phyloP scores from a whole-genome alignment of 2,329 filamentous ascomycete species.

The Aspergillus ustus region DNA sequence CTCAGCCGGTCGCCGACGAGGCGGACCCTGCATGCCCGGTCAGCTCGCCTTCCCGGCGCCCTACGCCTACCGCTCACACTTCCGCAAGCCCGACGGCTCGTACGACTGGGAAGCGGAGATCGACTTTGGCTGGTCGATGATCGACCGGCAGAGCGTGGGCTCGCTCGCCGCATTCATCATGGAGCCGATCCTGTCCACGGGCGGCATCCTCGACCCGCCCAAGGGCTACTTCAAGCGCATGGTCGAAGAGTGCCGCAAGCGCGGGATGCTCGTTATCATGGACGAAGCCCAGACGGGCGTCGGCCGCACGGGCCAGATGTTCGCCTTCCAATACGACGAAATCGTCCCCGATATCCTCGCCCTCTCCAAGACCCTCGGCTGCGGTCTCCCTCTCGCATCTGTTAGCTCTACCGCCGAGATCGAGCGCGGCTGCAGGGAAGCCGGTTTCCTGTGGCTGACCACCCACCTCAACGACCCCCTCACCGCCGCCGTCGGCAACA shows the following conservation, averaged over 20 bases:
- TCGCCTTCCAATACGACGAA: conserved; percentile 59
- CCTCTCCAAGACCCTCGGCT: conserved; percentile 65
- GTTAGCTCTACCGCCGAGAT: conserved; percentile 62
- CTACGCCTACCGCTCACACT: conserved; percentile 65
- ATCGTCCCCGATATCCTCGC: conserved; percentile 64
- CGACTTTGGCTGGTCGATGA: conserved; percentile 64
- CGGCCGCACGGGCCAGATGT: conserved; percentile 61
- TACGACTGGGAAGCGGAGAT: conserved; percentile 71
- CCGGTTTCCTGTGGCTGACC: conserved; percentile 62
- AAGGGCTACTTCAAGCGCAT: conserved; percentile 62
- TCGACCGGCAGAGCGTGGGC: conserved; percentile 64
- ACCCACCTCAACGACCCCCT: conserved; percentile 68
- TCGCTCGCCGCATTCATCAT: conserved; percentile 67
- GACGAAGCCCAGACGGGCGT: conserved; percentile 66
- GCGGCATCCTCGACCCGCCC: conserved; percentile 65
- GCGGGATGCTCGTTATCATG: conserved; percentile 62
- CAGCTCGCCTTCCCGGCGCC: conserved; percentile 63
- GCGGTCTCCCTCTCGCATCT: conserved; percentile 63
- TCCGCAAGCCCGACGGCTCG: conserved; percentile 61
- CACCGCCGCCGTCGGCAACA: conserved; percentile 63
- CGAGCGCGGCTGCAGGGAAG: conserved; percentile 53
- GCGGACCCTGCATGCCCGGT: conserved; percentile 54
- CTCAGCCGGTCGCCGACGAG: conserved; percentile 26
- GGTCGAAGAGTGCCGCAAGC: conserved; percentile 56
- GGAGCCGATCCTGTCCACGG: conserved; percentile 64